Conservation (phyloP, 2,329 filamentous ascomycete genomes). For the Scopulariopsis brevicaulis region DNA sequence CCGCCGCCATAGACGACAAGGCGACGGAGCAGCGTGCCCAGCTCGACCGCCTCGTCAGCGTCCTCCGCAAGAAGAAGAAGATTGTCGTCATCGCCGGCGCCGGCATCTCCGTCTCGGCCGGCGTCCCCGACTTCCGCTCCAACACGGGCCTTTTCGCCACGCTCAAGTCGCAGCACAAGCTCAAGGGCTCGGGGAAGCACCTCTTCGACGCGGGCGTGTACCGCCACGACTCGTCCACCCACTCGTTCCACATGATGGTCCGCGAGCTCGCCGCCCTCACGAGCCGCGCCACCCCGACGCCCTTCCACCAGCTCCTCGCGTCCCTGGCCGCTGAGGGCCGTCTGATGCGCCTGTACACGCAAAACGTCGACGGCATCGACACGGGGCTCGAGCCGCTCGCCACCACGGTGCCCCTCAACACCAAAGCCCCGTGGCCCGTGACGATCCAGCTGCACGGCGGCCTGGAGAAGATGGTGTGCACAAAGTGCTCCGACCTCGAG, state of each 20-base stretch:
- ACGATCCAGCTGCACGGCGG: constrained; percentile 92
- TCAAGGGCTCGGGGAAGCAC: constrained; percentile 88
- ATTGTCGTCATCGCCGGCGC: constrained; percentile 95
- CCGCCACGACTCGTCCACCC: constrained; percentile 78
- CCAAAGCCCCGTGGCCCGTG: constrained; percentile 83
- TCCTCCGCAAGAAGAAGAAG: constrained; percentile 81
- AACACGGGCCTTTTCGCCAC: constrained; percentile 80
- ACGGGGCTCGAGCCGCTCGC: constrained; percentile 68
- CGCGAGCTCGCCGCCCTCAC: constrained; percentile 74
- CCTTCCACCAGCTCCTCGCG: constrained; percentile 88
- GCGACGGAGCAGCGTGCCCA: constrained; percentile 37
- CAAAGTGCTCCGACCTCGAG: constrained; percentile 72
- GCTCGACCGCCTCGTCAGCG: constrained; percentile 60
- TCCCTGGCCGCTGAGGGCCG: constrained; percentile 81
- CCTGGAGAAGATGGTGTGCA: constrained; percentile 91
- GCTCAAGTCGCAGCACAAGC: constrained; percentile 73
- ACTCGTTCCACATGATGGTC: constrained; percentile 93
- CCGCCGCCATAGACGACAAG: constrained; percentile 27
- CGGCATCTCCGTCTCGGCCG: constrained; percentile 92
- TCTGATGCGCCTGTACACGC: constrained; percentile 81
- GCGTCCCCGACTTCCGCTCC: constrained; percentile 95
- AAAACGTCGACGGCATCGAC: constrained; percentile 95
- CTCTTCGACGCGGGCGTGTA: constrained; percentile 97
- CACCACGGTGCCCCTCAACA: constrained; percentile 68
- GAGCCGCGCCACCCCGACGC: constrained; percentile 65